Evolutionary conservation across 208 protist species (phyloP).

Genomic region (Acanthamoeba triangularis): DNA sequence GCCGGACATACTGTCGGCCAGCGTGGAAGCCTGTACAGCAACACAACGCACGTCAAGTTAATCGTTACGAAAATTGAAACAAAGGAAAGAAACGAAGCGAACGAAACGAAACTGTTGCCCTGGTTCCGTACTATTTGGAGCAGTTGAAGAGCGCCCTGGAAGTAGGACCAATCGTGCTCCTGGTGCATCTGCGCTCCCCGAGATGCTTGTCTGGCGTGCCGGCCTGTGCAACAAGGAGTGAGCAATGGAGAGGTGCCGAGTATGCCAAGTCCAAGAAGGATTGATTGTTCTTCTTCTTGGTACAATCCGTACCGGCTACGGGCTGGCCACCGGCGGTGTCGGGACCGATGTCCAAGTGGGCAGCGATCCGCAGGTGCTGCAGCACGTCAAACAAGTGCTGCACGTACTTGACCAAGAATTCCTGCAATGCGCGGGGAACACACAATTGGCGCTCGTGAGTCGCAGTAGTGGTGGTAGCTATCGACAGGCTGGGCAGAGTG

Average conservation of each 20-base stretch:
- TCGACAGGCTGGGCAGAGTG: neutral
- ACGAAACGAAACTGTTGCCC: neutral
- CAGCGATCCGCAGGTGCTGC: slow-evolving; percentile 32
- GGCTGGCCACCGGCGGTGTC: neutral
- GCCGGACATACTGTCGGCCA: slow-evolving; percentile 6
- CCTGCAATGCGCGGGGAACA: neutral
- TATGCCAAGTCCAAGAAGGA: neutral
- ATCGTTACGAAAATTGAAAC: neutral
- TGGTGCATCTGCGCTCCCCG: neutral
- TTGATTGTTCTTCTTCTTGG: neutral
- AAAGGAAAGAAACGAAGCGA: neutral
- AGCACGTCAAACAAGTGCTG: slow-evolving; percentile 22
- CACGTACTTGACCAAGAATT: slow-evolving; percentile 38
- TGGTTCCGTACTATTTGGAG: neutral
- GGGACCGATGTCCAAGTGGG: slow-evolving; percentile 51
- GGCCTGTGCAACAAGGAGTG: neutral
- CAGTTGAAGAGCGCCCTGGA: slow-evolving; percentile 25
- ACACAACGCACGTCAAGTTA: neutral
- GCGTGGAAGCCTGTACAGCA: neutral
- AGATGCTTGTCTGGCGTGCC: neutral
- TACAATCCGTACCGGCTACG: neutral
- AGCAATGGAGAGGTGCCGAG: neutral
- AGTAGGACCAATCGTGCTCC: slow-evolving; percentile 45
- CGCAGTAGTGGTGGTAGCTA: neutral
- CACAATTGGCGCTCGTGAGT: neutral